Evolutionary conservation across 1,284 basidiomycete genomes (phyloP), one percentile per base, ranked within the genome.

Genomic region (Rhodotorula sp.): DNA sequence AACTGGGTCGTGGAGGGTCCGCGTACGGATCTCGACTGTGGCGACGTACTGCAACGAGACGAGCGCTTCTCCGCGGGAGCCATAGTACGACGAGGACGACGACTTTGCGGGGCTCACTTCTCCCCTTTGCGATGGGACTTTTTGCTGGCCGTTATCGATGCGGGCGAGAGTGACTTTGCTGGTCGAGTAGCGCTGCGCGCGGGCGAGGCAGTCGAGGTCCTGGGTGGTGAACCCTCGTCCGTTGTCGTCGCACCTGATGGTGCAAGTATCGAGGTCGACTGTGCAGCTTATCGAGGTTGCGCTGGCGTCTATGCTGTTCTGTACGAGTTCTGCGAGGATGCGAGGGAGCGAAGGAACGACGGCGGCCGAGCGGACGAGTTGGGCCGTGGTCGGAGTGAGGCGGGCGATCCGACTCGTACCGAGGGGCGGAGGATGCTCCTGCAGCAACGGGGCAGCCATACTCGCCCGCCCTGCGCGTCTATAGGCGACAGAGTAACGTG

Each of bases 241-340:
- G 78, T 95, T 86, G 81, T 96, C 93, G 74, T 85, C 84, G 10
- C 95, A 89, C 85, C 90, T 89, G 75, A 91, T 88, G 18, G 84
- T 81, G 91, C 91, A 91, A 66, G 88, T 85, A 60, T 85, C 84
- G 37, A 81, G 74, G 66, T 81, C 77, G 42, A 84, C 62, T 56
- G 78, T 77, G 42, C 81, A 75, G 37, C 80, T 77, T 42, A 85
- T 78, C 7, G 74, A 68, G 6, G 63, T 76, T 4, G 83, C 78
- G 12, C 73, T 64, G 0, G 83, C 83, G 70, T 85, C 84, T n/a
- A 84, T 71, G 1, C 91, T 86, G 79, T 96, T 96, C 78, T 94
- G 91, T 24, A 92, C 80, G 53, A 96, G 86, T 80, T 95, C 91
- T 2, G 87, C 87, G 29, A 94, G 83, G 68, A 93, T 83, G 78